Evolutionary conservation across 2,329 filamentous ascomycete genomes (phyloP), one percentile per base, ranked within the genome.

Genomic region (Cytospora piceicola): DNA sequence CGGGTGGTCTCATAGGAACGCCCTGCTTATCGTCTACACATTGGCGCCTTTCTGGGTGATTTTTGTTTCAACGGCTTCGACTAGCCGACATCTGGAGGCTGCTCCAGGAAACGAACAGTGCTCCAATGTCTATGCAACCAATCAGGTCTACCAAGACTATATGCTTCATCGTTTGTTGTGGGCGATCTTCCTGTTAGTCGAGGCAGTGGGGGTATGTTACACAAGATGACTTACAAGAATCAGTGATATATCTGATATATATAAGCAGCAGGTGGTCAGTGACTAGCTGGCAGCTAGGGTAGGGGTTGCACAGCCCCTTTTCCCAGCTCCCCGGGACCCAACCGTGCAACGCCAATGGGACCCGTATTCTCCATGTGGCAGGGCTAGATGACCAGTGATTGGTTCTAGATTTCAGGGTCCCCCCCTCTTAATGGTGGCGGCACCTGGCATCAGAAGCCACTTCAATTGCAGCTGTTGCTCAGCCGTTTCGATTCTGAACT

Each of bases 321-420:
- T 63, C 32, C 60, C 60, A 56, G 53, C 60, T 57, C 36, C 39
- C 49, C 36, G 60, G 60, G 46, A 62, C 52, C 32, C 22, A 61
- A 30, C 39, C 36, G 39, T 61, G 46, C 53, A 42, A 51, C n/a
- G 24, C 32, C 34, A 22, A 55, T 42, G 39, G 15, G 17, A 51
- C 39, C 53, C 53, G 52, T 30, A 51, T 17, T 39, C 22, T 24
- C 32, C 61, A 52, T 63, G 61, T 63, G 61, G 53, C 61, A 39
- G 15, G 61, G 39, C 53, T 20, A 29, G 20, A 51, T 20, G 39
- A 2, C 34, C n/a, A 54, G 53, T 61, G 63, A 65, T 65, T 65
- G 63, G 63, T 51, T 61, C 63, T 55, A 49, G 36, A 46, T 57
- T 63, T 39, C 27, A 63, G 53, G 61, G 61, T 63, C 61, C 51